Percentiles rank a stretch among this genome's conserved stretches.
phyloP scores from a whole-genome alignment of 768 basidiomycete species.

The Hericium alpestre region DNA sequence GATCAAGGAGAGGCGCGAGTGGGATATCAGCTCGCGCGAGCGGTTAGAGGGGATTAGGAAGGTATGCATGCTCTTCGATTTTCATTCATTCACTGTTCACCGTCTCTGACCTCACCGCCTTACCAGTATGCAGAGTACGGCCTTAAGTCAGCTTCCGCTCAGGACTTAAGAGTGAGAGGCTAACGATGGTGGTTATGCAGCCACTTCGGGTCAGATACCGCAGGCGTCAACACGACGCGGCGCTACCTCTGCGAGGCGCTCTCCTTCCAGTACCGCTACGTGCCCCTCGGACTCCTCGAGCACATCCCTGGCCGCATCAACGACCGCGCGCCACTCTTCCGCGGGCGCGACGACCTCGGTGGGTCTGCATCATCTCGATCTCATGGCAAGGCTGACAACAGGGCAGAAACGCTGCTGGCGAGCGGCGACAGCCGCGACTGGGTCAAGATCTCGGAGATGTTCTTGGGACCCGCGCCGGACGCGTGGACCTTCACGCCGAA shows the following conservation, averaged over 20 bases:
- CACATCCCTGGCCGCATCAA: conserved; percentile 72
- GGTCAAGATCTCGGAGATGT: conserved; percentile 93
- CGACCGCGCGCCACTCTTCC: conserved; percentile 82
- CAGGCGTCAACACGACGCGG: conserved; percentile 83
- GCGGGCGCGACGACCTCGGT: conserved; percentile 70
- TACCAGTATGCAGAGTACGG: conserved; percentile 78
- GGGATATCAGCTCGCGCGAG: conserved; percentile 86
- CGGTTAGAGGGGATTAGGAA: conserved; percentile 69
- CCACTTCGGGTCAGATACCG: conserved; percentile 80
- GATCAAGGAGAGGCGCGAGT: conserved; percentile 83
- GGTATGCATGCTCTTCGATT: conserved; percentile 29
- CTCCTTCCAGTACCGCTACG: conserved; percentile 92
- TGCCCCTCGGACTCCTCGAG: conserved; percentile 90
- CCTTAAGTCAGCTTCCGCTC: conserved; percentile 33
- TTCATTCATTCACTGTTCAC: neutral
- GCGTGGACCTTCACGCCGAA: conserved; percentile 83
- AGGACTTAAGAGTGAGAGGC: too few species aligned
- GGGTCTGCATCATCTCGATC: too few species aligned
- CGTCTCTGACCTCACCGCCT: neutral
- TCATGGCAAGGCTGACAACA: neutral
- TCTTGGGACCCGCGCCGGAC: conserved; percentile 79
- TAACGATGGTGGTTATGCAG: conserved; percentile 22
- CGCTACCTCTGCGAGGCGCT: conserved; percentile 92
- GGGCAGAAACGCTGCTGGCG: conserved; percentile 70
- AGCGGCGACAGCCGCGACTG: conserved; percentile 75